Evolutionary conservation across 345 rosid species (phyloP).

Genomic region (Euclidium syriacum): DNA sequence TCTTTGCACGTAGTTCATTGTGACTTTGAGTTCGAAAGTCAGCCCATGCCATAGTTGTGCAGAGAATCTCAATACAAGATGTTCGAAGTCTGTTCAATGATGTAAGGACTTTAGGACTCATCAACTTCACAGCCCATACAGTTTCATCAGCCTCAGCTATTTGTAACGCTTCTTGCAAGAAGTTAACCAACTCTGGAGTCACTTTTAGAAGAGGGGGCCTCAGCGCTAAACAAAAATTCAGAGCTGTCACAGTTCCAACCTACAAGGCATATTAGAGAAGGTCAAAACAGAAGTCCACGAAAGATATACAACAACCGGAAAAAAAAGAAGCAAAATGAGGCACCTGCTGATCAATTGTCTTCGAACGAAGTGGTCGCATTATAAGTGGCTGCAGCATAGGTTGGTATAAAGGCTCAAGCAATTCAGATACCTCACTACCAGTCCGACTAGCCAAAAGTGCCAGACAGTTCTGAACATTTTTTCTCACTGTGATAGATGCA

Average conservation of each 20-base stretch:
- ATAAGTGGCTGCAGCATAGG: conserved; percentile 89
- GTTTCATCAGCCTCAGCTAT: conserved; percentile 98
- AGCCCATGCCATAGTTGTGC: conserved; percentile 98
- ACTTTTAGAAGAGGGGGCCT: conserved; percentile 97
- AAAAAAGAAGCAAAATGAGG: conserved; percentile 7
- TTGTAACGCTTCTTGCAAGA: conserved; percentile 96
- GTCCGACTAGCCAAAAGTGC: conserved; percentile 94
- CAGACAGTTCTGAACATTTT: conserved; percentile 92
- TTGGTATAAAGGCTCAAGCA: conserved; percentile 90
- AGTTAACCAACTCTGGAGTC: conserved; percentile 84
- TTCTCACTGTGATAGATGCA: conserved; percentile 77
- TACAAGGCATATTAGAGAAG: conserved; percentile 33
- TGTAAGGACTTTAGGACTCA: conserved; percentile 79
- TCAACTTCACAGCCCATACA: conserved; percentile 80
- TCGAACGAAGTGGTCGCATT: conserved; percentile 73
- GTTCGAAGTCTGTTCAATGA: conserved; percentile 84
- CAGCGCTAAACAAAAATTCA: conserved; percentile 91
- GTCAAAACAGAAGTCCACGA: conserved; percentile 12
- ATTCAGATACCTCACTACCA: conserved; percentile 94
- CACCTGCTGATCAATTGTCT: conserved; percentile 98
- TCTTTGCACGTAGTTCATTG: conserved; percentile 82
- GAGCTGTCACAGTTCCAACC: conserved; percentile 96
- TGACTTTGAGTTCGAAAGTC: conserved; percentile 86
- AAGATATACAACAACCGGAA: conserved; percentile 6
- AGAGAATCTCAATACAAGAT: conserved; percentile 92